Evolutionary conservation across 345 rosid species (phyloP), one percentile per base, ranked within the genome.

Genomic region (Mallotus nudiflorus): DNA sequence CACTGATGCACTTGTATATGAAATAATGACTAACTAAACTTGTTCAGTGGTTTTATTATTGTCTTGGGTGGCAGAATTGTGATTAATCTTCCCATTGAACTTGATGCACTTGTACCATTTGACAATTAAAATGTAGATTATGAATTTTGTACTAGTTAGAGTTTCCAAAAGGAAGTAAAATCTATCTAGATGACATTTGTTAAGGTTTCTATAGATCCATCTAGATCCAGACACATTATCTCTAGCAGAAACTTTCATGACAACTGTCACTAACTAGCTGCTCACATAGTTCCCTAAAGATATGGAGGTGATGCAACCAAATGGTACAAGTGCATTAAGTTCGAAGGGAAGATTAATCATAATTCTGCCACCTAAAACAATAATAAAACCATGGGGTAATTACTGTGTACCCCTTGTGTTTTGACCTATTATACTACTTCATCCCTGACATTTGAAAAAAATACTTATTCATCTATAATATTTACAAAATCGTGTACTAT

Each of bases 201-300:
- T 72, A n/a, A 77, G 77, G 58, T 77, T 73, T 35, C 70, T 70
- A 0, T 77, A 77, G 22, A 77, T 73, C 77, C 82, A 78, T 12
- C 82, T n/a, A n/a, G n/a, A n/a, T n/a, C n/a, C 82, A 0, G 75
- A 75, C 65, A 69, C 45, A n/a, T 59, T 24, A 37, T 65, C 75
- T 16, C 6, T 61, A 9, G 71, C 54, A 0, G 82, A 73, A 20
- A 78, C n/a, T 54, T 69, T 73, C 82, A 78, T 73, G 20, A 78
- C 78, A 3, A 78, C 45, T 1, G 74, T 69, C 15, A 78, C 82
- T 1, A 78, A 48, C 54, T 73, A 52, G 68, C 75, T 70, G 14
- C 82, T 73, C 42, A 78, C 82, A 14, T 73, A 78, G 68, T 78
- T 78, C 2, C 82, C 82, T 0, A 78, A 65, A 4, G 82, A 78